phyloP scores from a whole-genome alignment of 306 rosid species.

The Malus orientalis region DNA sequence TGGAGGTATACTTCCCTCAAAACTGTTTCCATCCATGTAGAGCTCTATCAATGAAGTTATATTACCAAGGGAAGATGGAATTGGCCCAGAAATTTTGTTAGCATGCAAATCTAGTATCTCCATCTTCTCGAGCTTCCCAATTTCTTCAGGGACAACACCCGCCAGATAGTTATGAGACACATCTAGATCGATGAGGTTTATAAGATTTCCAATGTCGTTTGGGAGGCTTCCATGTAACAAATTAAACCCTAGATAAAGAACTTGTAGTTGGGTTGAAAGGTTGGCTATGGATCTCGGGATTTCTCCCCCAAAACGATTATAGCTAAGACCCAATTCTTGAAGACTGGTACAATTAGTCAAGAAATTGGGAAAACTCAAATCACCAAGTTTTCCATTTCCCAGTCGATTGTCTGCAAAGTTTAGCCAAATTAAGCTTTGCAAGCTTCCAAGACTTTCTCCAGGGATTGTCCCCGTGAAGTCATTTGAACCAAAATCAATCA shows the following conservation, averaged over 20 bases:
- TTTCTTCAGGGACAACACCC: background rate
- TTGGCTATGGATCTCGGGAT: background rate
- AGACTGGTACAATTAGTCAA: background rate
- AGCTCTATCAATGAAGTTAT: background rate
- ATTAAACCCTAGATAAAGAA: fast-evolving
- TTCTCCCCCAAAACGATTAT: background rate
- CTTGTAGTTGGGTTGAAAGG: background rate
- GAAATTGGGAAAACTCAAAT: background rate
- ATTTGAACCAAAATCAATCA: fast-evolving
- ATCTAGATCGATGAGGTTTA: background rate
- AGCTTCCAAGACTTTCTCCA: background rate
- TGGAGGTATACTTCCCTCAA: too few relatives aligned
- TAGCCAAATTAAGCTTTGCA: background rate
- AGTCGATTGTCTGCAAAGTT: fast-evolving
- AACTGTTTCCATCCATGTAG: background rate
- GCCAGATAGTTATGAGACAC: background rate
- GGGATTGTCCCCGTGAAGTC: too few relatives aligned
- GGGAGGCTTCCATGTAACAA: background rate
- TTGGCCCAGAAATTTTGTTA: background rate
- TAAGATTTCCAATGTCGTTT: background rate
- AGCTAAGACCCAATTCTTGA: fast-evolving
- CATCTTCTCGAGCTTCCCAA: background rate
- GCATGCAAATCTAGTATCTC: fast-evolving
- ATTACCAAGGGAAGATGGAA: background rate
- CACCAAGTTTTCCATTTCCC: background rate